Evolutionary conservation across 192 early-diverging fungal species (phyloP).

Genomic region (Coemansia umbellata): DNA sequence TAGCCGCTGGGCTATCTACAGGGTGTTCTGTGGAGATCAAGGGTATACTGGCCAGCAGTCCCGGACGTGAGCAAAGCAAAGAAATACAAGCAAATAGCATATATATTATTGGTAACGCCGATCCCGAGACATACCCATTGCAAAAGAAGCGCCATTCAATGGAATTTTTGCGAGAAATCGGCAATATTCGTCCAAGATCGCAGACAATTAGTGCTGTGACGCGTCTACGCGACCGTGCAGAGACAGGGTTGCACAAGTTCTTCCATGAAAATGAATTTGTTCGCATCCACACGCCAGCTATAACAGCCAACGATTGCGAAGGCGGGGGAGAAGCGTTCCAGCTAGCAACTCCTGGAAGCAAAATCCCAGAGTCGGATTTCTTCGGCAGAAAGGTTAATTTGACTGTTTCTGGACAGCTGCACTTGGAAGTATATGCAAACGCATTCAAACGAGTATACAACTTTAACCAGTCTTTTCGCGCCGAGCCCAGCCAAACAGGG

Average conservation of each 20-base stretch:
- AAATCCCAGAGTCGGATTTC: conserved; percentile 53
- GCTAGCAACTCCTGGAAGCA: conserved; percentile 6
- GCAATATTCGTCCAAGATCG: conserved; percentile 70
- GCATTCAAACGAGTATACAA: conserved; percentile 76
- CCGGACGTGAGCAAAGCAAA: conserved; percentile 64
- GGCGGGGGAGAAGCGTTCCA: conserved; percentile 85
- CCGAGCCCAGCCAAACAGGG: conserved; percentile 74
- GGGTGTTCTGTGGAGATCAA: conserved; percentile 70
- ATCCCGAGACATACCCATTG: conserved; percentile 72
- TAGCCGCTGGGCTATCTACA: conserved; percentile 53
- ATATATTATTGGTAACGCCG: conserved; percentile 20
- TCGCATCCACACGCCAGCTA: conserved; percentile 72
- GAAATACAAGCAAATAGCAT: conserved; percentile 60
- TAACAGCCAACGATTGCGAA: conserved; percentile 87
- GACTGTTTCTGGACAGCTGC: conserved; percentile 85
- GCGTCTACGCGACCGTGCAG: conserved; percentile 65
- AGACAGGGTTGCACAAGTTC: conserved; percentile 67
- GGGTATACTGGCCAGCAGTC: conserved; percentile 63
- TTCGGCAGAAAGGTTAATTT: conserved; percentile 72
- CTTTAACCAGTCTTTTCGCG: conserved; percentile 78
- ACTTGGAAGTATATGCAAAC: conserved; percentile 71
- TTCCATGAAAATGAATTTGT: conserved; percentile 70
- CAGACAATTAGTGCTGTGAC: conserved; percentile 70
- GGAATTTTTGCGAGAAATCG: conserved; percentile 74
- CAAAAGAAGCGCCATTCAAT: conserved; percentile 78